Evolutionary conservation across 192 early-diverging fungal genomes (phyloP), one percentile per base, ranked within the genome.

Genomic region (Entomortierella parvispora): DNA sequence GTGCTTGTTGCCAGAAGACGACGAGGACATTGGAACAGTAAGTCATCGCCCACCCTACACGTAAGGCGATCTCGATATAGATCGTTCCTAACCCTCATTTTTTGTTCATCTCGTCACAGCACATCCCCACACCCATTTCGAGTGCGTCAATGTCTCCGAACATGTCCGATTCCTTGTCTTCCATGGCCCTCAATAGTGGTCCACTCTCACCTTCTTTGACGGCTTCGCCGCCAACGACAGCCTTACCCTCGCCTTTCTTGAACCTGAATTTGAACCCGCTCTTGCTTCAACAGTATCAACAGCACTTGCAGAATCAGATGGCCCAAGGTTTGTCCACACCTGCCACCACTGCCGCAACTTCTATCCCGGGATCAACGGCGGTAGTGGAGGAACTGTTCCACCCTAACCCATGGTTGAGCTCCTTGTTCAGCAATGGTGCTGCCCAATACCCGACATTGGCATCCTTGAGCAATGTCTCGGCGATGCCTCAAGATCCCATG

Each of bases 161-260:
- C 25, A 14, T 68, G 47, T 45, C 65, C 15, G 42, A 49, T 12
- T n/a, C 43, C 23, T 18, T 48, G 37, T 22, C 58, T 0, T 37
- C 47, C 1, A 77, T 50, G 40, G 32, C 37, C 25, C 65, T 64
- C 20, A 46, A 51, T 23, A 47, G 31, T 12, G 72, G 72, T 5
- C 60, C 74, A 0, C 32, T 77, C 29, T 77, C 74, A 0, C 74
- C 74, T 15, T 60, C 74, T 9, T 50, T 77, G 54, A 77, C 74
- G 50, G 65, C 74, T 17, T 77, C 74, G 1, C 74, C 74, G 1
- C 74, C 74, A 46, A 77, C 74, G 0, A 65, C 74, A n/a, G 74
- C 50, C 46, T 40, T 68, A n/a, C 22, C 65, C 5, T 40, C 64
- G 8, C 65, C 74, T 14, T 31, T 58, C n/a, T 59, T 77, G 18